Evolutionary conservation across 352 stramenopile species (phyloP).

Genomic region (Phytopythium ostracodes): DNA sequence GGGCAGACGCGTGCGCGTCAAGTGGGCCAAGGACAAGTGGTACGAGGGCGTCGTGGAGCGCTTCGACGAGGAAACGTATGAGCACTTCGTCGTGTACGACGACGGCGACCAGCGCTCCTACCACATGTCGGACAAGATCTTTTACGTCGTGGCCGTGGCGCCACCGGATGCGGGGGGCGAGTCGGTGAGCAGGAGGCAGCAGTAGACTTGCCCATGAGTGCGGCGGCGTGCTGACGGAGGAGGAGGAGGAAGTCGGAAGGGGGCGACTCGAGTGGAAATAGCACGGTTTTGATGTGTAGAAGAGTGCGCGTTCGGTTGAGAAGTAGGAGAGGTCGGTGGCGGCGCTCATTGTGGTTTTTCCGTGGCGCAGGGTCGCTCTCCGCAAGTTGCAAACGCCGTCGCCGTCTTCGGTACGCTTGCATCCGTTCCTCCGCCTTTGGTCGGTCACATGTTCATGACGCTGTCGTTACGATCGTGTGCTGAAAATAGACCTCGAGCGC

Average conservation of each 20-base stretch:
- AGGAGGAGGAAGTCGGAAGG: neutral
- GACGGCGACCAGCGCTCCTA: conserved; percentile 86
- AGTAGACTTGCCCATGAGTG: neutral
- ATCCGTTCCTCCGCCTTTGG: neutral
- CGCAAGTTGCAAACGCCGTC: neutral
- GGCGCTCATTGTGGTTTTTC: neutral
- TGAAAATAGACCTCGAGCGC: neutral
- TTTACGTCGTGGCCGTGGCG: conserved; percentile 62
- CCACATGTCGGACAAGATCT: conserved; percentile 87
- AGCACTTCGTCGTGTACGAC: conserved; percentile 84
- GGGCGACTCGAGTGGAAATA: neutral
- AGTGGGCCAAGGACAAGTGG: conserved; percentile 89
- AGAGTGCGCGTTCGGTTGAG: neutral
- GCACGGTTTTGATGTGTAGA: neutral
- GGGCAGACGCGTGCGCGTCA: conserved; percentile 79
- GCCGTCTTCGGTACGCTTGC: neutral
- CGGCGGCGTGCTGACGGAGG: neutral
- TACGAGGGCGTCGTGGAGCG: conserved; percentile 75
- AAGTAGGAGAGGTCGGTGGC: neutral
- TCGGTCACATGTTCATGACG: neutral
- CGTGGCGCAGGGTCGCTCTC: neutral
- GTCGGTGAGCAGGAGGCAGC: conserved; percentile 5
- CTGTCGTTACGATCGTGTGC: neutral
- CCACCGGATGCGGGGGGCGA: conserved; percentile 12
- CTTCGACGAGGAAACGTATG: conserved; percentile 78